phyloP scores from a whole-genome alignment of 306 rosid genomes.

The Prinsepia uniflora region DNA sequence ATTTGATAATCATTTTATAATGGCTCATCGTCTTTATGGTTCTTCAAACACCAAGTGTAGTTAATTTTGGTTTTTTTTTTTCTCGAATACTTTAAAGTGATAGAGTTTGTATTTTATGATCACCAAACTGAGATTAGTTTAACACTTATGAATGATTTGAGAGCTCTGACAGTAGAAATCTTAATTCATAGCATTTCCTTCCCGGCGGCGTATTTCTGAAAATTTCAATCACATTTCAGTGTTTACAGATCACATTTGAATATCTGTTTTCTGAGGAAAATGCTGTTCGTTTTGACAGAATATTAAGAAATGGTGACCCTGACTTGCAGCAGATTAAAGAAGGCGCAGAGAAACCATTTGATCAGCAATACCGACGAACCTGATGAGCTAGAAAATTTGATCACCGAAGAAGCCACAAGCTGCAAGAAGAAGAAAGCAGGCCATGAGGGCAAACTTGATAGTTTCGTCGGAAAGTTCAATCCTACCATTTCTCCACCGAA shows the following conservation, averaged over 20 bases:
- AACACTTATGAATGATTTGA: background rate
- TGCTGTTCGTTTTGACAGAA: conserved; percentile 12
- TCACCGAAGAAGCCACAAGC: conserved; percentile 33
- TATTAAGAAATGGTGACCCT: conserved; percentile 27
- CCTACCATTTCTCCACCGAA: conserved; percentile 12
- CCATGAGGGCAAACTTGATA: conserved; percentile 22
- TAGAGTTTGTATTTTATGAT: background rate
- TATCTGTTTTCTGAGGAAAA: background rate
- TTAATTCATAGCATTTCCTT: background rate
- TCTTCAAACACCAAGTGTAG: too few relatives aligned
- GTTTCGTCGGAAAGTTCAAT: conserved; percentile 18
- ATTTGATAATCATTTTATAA: background rate
- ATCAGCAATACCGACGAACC: conserved; percentile 18
- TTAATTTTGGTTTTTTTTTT: background rate
- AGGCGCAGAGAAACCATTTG: conserved; percentile 24
- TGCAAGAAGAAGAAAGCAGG: conserved; percentile 37
- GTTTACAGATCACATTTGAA: background rate
- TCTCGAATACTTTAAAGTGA: background rate
- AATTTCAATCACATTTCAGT: background rate
- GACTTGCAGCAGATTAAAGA: conserved; percentile 25
- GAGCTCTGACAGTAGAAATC: background rate
- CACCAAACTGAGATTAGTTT: background rate
- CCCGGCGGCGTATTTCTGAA: background rate
- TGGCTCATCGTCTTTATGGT: background rate
- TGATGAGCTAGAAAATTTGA: conserved; percentile 18